Percentiles rank a stretch among this genome's conserved stretches.
phyloP scores from a whole-genome alignment of 2,329 filamentous ascomycete genomes.

The Ceratocystis cubensis region DNA sequence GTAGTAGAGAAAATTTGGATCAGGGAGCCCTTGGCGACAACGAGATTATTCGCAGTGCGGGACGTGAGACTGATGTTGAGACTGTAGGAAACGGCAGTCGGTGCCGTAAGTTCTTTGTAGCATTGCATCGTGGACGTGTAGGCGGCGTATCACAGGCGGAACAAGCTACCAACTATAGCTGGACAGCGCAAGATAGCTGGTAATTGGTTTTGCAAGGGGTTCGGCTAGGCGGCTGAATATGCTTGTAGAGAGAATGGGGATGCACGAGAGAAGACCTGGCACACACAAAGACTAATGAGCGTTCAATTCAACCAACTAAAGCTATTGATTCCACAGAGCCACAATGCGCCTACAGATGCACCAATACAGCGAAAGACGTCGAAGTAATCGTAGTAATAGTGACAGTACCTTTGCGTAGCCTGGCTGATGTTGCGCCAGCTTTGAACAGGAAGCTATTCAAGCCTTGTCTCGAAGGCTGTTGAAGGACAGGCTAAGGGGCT shows the following conservation, averaged over 20 bases:
- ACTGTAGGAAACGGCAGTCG: constrained; percentile 86
- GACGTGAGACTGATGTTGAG: constrained; percentile 66
- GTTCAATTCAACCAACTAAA: constrained; percentile 20
- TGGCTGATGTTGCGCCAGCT: not conserved
- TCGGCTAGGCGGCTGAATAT: too few species aligned
- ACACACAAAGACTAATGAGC: constrained; percentile 18
- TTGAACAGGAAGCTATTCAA: not conserved
- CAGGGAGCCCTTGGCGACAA: constrained; percentile 84
- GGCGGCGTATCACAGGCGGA: not conserved
- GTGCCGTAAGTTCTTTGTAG: constrained; percentile 90
- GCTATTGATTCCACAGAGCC: constrained; percentile 15
- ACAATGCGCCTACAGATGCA: constrained; percentile 12
- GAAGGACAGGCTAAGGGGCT: not conserved
- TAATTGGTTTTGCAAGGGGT: too few species aligned
- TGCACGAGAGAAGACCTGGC: constrained; percentile 11
- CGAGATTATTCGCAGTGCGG: constrained; percentile 64
- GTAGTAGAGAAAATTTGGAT: constrained; percentile 80
- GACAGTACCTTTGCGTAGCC: not conserved
- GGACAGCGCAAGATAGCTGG: too few species aligned
- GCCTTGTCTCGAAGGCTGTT: not conserved
- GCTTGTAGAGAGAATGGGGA: too few species aligned
- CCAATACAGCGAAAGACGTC: not conserved
- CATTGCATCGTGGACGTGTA: constrained; percentile 60
- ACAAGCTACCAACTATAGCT: too few species aligned
- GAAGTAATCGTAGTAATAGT: not conserved